These are phyloP conservation scores for Mytilinidion resinicola DNA, from an alignment of 495 filamentous ascomycete species.

Conservation along the genomic window DNA sequence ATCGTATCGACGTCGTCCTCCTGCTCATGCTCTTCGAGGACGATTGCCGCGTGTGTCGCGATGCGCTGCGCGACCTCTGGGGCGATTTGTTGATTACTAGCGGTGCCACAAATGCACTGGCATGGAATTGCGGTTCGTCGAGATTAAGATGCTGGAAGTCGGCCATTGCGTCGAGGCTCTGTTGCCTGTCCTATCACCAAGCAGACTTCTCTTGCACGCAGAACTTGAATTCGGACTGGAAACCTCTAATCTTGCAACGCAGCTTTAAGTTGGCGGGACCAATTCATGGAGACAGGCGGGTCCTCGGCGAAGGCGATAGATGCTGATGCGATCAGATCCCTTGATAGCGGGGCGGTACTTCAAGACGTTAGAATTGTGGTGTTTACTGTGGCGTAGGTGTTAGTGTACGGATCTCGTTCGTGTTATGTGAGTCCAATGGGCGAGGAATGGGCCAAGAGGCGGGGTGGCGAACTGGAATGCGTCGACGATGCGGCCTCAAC, in stretches of 20 bases:
- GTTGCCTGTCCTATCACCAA: neutral
- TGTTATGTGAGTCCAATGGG: constrained; percentile 15
- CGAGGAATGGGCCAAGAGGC: constrained; percentile 15
- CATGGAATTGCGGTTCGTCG: constrained; percentile 21
- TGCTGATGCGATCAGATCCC: neutral
- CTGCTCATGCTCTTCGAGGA: constrained; percentile 19
- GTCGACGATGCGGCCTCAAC: constrained; percentile 5
- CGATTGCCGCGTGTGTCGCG: constrained; percentile 21
- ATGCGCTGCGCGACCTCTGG: constrained; percentile 15
- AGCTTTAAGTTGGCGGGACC: constrained; percentile 1
- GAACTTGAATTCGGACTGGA: neutral
- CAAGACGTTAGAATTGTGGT: constrained; percentile 1
- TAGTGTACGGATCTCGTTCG: constrained; percentile 9
- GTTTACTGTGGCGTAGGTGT: constrained; percentile 6
- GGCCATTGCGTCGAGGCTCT: constrained; percentile 10
- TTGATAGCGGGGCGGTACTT: neutral
- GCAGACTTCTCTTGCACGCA: neutral
- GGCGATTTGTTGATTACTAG: constrained; percentile 32
- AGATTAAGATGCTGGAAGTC: constrained; percentile 14
- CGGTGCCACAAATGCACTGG: constrained; percentile 30
- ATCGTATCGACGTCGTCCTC: constrained; percentile 17
- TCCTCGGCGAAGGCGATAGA: neutral
- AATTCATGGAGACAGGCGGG: constrained; percentile 13
- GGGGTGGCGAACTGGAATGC: constrained; percentile 15
- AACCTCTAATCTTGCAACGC: constrained; percentile 14